These are phyloP conservation scores for Phytophthora sp. DNA, from an alignment of 352 stramenopile species.

Conservation along the genomic window DNA sequence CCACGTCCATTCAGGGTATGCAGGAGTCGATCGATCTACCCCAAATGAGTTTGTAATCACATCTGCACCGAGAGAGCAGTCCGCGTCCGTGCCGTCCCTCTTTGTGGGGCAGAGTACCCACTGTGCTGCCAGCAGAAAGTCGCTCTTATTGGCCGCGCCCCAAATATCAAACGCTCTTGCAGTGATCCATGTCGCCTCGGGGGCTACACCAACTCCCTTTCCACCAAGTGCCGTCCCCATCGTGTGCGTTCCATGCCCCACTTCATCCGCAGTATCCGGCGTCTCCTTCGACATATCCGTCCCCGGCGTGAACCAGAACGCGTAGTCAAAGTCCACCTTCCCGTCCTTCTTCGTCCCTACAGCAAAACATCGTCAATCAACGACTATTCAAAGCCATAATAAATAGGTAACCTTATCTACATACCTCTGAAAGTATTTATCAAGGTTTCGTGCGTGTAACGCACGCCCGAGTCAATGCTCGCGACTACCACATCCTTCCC, in stretches of 20 bases:
- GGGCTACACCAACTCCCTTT: conserved; percentile 64
- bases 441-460: conserved; percentile 70
- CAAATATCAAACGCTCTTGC: conserved; percentile 68
- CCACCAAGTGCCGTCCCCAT: conserved; percentile 63
- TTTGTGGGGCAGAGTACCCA: conserved; percentile 75
- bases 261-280: conserved; percentile 66
- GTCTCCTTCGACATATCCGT: conserved; percentile 64
- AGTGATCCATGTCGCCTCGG: conserved; percentile 70
- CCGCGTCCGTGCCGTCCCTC: conserved; percentile 43
- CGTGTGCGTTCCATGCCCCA: conserved; percentile 76
- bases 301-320: conserved; percentile 67
- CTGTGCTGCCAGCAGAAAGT: conserved; percentile 69
- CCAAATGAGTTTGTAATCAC: conserved; percentile 76
- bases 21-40: conserved; percentile 51
- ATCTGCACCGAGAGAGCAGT: conserved; percentile 69
- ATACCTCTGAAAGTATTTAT: conserved; percentile 53
- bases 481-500: conserved; percentile 60
- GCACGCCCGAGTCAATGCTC: conserved; percentile 77
- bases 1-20: conserved; percentile 61
- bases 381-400: not conserved
- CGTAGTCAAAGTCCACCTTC: conserved; percentile 63
- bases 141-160: conserved; percentile 67
- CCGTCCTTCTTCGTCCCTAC: conserved; percentile 36
- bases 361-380: not conserved
- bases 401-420: not conserved